Evolutionary conservation across 345 rosid genomes (phyloP), one percentile per base, ranked within the genome.

Genomic region (Anacardium occidentale): DNA sequence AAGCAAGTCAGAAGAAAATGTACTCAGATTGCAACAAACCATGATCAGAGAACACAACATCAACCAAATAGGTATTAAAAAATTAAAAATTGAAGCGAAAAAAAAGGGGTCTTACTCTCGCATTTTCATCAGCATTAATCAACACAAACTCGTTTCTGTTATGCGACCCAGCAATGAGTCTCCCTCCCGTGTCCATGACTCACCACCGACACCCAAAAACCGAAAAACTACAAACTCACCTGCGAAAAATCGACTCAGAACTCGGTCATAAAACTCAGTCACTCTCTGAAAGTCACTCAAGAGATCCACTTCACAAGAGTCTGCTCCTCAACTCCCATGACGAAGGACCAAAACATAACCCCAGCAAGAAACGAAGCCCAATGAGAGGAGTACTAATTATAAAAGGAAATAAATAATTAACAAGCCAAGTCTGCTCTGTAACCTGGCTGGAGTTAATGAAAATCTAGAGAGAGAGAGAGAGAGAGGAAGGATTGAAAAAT

Each of bases 151-250:
- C 98, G 75, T 94, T 94, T 78, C 98, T 80, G 76, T 94, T 91
- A 75, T 94, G 97, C 73, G 98, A 94, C 5, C 98, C 97, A 76
- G 97, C 98, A 83, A 94, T 68, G 75, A 94, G 97, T 37, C 96
- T 83, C 59, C 98, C 97, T 7, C 97, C 89, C 62, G 98, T 94
- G 78, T 89, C 85, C 97, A 94, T 94, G 3, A 60, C 73, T 66
- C 72, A 57, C 59, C 61, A 65, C 64, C 65, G 65, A 79, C 73
- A 70, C 24, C 5, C 9, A 8, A 24, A 44, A 42, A n/a, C n/a
- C n/a, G n/a, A n/a, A 22, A 24, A 37, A 1, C 5, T 2, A 42
- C 11, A 73, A 29, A 29, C 40, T 1, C 32, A 29, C 32, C 3
- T 29, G 6, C 32, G 42, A 47, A 75, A n/a, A 71, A 78, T 64